Conservation (phyloP, 768 basidiomycete species). For the Calocybe gangraenosa region DNA sequence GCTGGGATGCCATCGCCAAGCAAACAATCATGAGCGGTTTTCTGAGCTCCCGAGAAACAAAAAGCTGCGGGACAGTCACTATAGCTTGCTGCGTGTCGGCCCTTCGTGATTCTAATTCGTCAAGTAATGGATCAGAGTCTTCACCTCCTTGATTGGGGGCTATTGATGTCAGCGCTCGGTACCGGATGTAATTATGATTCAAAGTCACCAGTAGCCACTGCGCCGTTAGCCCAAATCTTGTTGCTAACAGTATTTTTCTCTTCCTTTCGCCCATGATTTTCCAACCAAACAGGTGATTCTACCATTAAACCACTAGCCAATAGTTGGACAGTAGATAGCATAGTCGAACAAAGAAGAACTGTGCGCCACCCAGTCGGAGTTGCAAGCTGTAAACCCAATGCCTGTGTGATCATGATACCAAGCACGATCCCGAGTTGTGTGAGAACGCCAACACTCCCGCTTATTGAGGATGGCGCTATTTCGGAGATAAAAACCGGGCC, state of each 20-base stretch:
- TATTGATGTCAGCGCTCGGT: neutral
- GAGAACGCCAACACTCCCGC: conserved; percentile 76
- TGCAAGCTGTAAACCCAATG: conserved; percentile 66
- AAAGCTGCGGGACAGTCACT: conserved; percentile 50
- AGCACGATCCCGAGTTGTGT: conserved; percentile 82
- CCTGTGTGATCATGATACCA: conserved; percentile 85
- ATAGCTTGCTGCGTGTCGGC: conserved; percentile 21
- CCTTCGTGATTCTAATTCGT: conserved; percentile 24
- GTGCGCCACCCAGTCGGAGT: conserved; percentile 68
- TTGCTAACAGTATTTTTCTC: conserved; percentile 43
- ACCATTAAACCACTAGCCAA: conserved; percentile 48
- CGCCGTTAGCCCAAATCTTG: conserved; percentile 50
- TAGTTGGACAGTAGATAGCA: conserved; percentile 53
- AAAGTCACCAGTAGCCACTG: conserved; percentile 24
- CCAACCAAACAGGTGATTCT: conserved; percentile 73
- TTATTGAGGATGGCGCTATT: conserved; percentile 73
- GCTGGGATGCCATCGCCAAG: conserved; percentile 73
- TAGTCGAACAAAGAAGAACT: conserved; percentile 61
- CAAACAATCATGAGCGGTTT: conserved; percentile 62
- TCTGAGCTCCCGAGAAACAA: conserved; percentile 49
- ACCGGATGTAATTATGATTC: neutral
- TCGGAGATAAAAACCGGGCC: conserved; percentile 84
- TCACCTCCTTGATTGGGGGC: conserved; percentile 4
- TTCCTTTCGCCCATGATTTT: conserved; percentile 41
- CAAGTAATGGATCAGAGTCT: conserved; percentile 37